Evolutionary conservation across 2,329 filamentous ascomycete species (phyloP).

Genomic region (Aspergillus fumigatiaffinis): DNA sequence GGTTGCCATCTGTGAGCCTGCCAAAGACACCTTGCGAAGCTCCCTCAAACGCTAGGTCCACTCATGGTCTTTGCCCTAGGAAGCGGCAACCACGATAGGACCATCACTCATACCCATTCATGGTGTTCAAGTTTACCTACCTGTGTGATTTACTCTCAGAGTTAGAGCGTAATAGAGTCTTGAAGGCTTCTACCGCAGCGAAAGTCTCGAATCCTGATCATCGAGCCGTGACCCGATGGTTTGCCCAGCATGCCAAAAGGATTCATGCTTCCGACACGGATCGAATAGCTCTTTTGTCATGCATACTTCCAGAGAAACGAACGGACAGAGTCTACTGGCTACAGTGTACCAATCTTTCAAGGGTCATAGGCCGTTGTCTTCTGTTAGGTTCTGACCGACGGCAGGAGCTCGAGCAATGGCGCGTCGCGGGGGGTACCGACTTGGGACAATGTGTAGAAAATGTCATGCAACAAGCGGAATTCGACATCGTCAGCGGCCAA

Average conservation of each 20-base stretch:
- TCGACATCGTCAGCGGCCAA: slow-evolving; percentile 31
- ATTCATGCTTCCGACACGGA: slow-evolving; percentile 58
- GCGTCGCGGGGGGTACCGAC: slow-evolving; percentile 57
- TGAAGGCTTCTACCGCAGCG: slow-evolving; percentile 30
- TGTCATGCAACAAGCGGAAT: slow-evolving; percentile 58
- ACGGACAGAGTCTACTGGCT: slow-evolving; percentile 75
- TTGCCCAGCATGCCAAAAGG: slow-evolving; percentile 55
- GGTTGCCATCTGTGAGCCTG: neutral
- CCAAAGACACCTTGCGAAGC: neutral
- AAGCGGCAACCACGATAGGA: neutral
- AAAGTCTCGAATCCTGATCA: slow-evolving; percentile 31
- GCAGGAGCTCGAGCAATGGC: slow-evolving; percentile 61
- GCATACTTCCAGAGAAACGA: slow-evolving; percentile 70
- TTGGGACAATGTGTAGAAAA: slow-evolving; percentile 67
- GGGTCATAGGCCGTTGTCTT: slow-evolving; percentile 65
- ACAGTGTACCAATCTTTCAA: slow-evolving; percentile 57
- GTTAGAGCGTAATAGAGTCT: slow-evolving; percentile 51
- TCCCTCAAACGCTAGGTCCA: neutral
- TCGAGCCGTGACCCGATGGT: slow-evolving; percentile 63
- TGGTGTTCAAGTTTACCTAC: slow-evolving; percentile 57
- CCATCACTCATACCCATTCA: slow-evolving; percentile 12
- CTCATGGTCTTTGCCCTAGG: neutral
- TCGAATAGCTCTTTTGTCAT: slow-evolving; percentile 65
- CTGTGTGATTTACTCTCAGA: slow-evolving; percentile 71
- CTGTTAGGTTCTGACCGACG: slow-evolving; percentile 60